phyloP scores from a whole-genome alignment of 768 basidiomycete genomes.

The Mrakia blollopis region DNA sequence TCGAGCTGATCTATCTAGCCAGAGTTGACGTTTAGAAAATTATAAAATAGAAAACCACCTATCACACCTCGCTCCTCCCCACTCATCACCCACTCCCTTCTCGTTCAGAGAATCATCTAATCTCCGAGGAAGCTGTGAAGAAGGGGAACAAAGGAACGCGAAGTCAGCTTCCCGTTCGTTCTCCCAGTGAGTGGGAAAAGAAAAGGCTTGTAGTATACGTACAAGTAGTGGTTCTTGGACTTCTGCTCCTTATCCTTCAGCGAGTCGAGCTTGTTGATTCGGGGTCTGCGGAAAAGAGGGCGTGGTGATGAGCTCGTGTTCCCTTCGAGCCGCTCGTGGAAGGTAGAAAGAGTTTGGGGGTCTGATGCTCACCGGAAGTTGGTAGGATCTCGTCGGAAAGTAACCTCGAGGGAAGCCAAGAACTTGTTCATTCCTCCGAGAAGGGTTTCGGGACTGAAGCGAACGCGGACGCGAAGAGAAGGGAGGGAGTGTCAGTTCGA shows the following conservation, averaged over 20 bases:
- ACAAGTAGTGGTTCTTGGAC: conserved; percentile 32
- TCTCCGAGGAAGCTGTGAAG: conserved; percentile 22
- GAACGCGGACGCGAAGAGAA: not conserved
- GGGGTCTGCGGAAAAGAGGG: conserved; percentile 39
- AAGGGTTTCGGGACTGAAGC: conserved; percentile 79
- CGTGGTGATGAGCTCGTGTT: not conserved
- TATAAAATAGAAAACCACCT: not conserved
- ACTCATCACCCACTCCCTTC: not conserved
- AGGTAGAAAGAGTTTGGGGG: not conserved
- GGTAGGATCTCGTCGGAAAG: conserved; percentile 95
- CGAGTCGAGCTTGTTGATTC: conserved; percentile 50
- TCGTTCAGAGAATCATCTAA: not conserved
- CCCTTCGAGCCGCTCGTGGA: not conserved
- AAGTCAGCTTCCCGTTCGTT: not conserved
- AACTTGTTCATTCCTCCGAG: conserved; percentile 98
- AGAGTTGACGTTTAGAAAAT: not conserved
- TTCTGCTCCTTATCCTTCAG: conserved; percentile 49
- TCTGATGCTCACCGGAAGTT: conserved; percentile 50
- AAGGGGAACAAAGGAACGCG: too few species aligned
- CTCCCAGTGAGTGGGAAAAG: not conserved
- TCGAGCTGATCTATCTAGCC: too few species aligned
- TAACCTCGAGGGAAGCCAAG: conserved; percentile 90
- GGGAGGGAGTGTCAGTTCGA: not conserved
- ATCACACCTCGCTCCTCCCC: not conserved
- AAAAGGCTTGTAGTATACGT: not conserved